phyloP scores from a whole-genome alignment of 441 rosid species.

The Euphorbia celastroides region DNA sequence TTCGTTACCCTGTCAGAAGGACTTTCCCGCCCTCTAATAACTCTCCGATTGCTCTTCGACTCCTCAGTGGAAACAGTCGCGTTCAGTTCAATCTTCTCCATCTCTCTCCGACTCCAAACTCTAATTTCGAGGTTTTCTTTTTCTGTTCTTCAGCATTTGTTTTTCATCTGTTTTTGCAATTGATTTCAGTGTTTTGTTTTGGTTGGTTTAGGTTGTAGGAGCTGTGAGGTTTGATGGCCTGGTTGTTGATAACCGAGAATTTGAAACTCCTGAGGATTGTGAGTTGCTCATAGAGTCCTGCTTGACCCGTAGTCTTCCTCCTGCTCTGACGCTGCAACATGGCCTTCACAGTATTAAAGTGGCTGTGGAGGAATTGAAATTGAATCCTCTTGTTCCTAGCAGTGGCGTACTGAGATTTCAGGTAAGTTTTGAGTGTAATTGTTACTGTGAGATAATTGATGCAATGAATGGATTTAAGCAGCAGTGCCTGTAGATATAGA shows the following conservation, averaged over 20 bases:
- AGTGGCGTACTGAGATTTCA: conserved; percentile 66
- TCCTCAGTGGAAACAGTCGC: conserved; percentile 18
- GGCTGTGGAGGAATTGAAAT: conserved; percentile 56
- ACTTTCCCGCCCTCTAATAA: background rate
- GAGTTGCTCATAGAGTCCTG: conserved; percentile 56
- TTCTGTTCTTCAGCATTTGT: background rate
- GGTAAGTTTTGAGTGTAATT: conserved; percentile 23
- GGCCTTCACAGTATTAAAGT: conserved; percentile 55
- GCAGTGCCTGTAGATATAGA: conserved; percentile 1
- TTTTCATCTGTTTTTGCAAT: background rate
- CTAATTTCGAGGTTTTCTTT: conserved; percentile 23
- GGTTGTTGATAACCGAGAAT: conserved; percentile 26
- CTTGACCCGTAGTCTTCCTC: conserved; percentile 61
- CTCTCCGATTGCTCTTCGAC: conserved; percentile 12
- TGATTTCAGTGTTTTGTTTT: background rate
- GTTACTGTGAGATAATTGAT: background rate
- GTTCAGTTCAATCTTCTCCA: conserved; percentile 13
- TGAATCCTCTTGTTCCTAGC: conserved; percentile 53
- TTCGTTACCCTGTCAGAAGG: conserved; percentile 1
- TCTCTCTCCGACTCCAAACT: background rate
- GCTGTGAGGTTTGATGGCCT: conserved; percentile 70
- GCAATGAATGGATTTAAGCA: background rate
- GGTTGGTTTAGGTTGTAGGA: conserved; percentile 28
- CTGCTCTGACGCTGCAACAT: conserved; percentile 66
- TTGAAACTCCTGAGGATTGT: conserved; percentile 37